Conservation (phyloP, 768 basidiomycete species). For the Boletus reticuloceps region DNA sequence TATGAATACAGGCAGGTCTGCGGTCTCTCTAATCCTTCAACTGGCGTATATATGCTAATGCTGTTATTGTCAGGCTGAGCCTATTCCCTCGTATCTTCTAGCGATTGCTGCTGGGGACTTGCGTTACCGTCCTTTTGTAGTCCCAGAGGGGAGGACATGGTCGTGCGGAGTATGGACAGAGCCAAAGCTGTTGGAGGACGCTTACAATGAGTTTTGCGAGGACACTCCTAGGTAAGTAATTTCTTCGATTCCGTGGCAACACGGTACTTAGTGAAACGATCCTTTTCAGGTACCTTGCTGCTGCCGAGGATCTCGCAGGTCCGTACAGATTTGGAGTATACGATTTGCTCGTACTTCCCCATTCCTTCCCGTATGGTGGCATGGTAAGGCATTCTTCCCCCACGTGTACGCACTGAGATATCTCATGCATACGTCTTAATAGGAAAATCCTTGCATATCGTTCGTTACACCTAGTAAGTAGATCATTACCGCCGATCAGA, state of each 20-base stretch:
- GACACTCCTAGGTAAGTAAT: slow-evolving; percentile 67
- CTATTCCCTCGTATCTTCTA: slow-evolving; percentile 90
- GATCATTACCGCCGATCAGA: not conserved
- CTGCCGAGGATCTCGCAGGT: slow-evolving; percentile 67
- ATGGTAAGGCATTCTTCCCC: slow-evolving; percentile 46
- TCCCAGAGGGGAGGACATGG: slow-evolving; percentile 66
- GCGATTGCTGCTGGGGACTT: slow-evolving; percentile 89
- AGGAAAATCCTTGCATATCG: slow-evolving; percentile 89
- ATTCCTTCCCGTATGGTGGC: slow-evolving; percentile 91
- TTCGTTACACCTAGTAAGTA: slow-evolving; percentile 83
- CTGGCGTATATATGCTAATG: not conserved
- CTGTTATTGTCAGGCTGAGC: slow-evolving; percentile 53
- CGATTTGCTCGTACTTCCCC: slow-evolving; percentile 85
- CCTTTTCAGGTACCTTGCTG: slow-evolving; percentile 60
- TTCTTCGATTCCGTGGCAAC: no score
- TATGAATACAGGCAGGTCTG: slow-evolving; percentile 79
- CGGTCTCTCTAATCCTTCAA: not conserved
- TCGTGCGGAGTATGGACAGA: slow-evolving; percentile 89
- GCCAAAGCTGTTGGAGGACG: slow-evolving; percentile 72
- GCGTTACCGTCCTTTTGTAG: slow-evolving; percentile 63
- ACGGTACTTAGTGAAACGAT: not conserved
- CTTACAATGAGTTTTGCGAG: slow-evolving; percentile 85
- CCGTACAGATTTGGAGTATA: slow-evolving; percentile 86
- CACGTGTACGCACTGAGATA: not conserved
- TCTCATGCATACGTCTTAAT: not conserved